A percentile compares a stretch with the other conserved stretches of the same genome.
Evolutionary conservation across 768 basidiomycete genomes (phyloP).

Genomic region (Kwoniella heveanensis): DNA sequence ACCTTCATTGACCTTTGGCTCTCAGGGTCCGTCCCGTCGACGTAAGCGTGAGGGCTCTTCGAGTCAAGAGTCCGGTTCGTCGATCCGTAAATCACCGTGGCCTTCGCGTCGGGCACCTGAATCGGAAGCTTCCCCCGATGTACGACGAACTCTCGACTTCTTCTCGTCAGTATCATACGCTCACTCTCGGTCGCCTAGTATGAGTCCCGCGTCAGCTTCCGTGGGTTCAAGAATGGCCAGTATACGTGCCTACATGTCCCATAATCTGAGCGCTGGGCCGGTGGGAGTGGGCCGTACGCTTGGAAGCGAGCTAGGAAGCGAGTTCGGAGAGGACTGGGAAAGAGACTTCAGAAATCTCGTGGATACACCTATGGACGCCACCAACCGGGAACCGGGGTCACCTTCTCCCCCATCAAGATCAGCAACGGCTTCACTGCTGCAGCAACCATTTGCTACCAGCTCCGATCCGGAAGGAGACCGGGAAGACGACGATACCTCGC

Average conservation of each 20-base stretch:
- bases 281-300: conserved; percentile 27
- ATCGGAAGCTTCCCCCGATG: conserved; percentile 9
- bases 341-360: conserved; percentile 12
- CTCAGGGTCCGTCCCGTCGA: background rate
- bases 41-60: background rate
- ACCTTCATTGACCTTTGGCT: conserved; percentile 1
- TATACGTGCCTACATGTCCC: conserved; percentile 37
- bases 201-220: conserved; percentile 35
- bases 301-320: conserved; percentile 45
- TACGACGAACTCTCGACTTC: conserved; percentile 20
- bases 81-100: conserved; percentile 26
- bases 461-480: background rate
- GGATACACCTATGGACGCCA: background rate
- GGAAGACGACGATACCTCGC: conserved; percentile 15
- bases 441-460: too few relatives aligned
- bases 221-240: conserved; percentile 35
- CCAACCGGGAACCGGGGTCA: background rate
- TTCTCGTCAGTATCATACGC: conserved; percentile 15
- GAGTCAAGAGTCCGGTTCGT: background rate
- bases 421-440: background rate
- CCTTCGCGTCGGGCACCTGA: conserved; percentile 14
- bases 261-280: conserved; percentile 10
- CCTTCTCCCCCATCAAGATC: conserved; percentile 8
- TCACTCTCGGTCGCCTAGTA: conserved; percentile 11
- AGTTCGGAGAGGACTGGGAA: conserved; percentile 38